Evolutionary conservation across 768 basidiomycete species (phyloP).

Genomic region (Pisolithus marmoratus): DNA sequence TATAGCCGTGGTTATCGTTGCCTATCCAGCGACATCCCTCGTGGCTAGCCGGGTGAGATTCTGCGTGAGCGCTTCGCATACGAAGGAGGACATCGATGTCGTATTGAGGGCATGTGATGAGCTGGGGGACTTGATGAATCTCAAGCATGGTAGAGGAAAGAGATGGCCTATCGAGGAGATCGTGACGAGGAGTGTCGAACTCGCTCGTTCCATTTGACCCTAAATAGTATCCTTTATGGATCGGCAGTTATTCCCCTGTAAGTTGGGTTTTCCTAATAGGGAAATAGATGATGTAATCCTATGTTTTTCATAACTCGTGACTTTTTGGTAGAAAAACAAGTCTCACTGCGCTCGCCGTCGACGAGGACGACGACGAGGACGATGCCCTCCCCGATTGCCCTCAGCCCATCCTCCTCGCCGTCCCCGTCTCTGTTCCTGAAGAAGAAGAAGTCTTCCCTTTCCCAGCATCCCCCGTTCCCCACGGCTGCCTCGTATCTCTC

Average conservation of each 20-base stretch:
- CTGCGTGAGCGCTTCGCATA: constrained; percentile 92
- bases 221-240: too few species aligned
- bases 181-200: constrained; percentile 62
- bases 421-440: constrained; percentile 51
- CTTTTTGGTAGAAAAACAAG: too few species aligned
- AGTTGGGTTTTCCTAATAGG: background rate
- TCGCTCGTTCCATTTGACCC: constrained; percentile 42
- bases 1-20: constrained; percentile 84
- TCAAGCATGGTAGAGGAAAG: constrained; percentile 73
- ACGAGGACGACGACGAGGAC: background rate
- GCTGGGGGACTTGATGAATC: constrained; percentile 81
- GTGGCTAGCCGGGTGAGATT: constrained; percentile 87
- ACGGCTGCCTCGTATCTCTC: constrained; percentile 57
- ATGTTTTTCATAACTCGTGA: background rate
- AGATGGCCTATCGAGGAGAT: constrained; percentile 80
- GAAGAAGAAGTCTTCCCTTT: constrained; percentile 41
- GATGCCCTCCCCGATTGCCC: constrained; percentile 61
- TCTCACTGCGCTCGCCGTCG: background rate
- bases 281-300: background rate
- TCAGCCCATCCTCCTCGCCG: constrained; percentile 46
- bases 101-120: constrained; percentile 87
- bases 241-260: too few species aligned
- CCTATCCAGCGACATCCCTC: constrained; percentile 86
- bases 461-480: constrained; percentile 34
- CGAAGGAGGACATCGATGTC: constrained; percentile 91